Conservation (phyloP, 169 alveolate genomes). For the Perkinsus olseni region DNA sequence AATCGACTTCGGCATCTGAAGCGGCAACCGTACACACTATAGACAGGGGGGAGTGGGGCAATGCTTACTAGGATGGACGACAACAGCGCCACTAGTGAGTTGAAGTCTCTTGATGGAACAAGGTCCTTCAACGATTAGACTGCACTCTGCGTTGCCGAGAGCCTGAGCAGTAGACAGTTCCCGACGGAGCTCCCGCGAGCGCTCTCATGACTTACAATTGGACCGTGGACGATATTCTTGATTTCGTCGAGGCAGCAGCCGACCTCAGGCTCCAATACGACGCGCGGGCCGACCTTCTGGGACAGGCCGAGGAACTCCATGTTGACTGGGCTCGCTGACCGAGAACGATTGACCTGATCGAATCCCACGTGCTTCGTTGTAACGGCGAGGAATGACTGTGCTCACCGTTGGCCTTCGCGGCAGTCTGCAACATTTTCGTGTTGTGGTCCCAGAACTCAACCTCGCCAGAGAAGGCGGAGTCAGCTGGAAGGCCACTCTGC, state of each 20-base stretch:
- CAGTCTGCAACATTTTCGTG: neutral
- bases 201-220: neutral
- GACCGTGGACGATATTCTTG: neutral
- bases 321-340: neutral
- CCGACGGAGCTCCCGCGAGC: neutral
- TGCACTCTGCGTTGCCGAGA: neutral
- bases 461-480: neutral
- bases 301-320: neutral
- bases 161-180: neutral
- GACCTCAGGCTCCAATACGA: neutral
- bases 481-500: neutral
- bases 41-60: neutral
- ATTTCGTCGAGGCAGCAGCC: neutral
- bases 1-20: neutral
- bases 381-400: neutral
- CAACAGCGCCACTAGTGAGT: neutral
- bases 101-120: neutral
- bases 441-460: neutral
- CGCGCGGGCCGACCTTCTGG: neutral
- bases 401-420: neutral
- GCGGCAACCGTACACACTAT: neutral
- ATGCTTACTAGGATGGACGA: neutral
- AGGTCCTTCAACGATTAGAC: neutral
- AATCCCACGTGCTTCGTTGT: neutral
- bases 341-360: neutral